A percentile compares a stretch with the other conserved stretches of the same genome.
These are phyloP conservation scores for Saccharomyces pastorianus DNA, from an alignment of 1,139 yeast species.

Conservation along the genomic window DNA sequence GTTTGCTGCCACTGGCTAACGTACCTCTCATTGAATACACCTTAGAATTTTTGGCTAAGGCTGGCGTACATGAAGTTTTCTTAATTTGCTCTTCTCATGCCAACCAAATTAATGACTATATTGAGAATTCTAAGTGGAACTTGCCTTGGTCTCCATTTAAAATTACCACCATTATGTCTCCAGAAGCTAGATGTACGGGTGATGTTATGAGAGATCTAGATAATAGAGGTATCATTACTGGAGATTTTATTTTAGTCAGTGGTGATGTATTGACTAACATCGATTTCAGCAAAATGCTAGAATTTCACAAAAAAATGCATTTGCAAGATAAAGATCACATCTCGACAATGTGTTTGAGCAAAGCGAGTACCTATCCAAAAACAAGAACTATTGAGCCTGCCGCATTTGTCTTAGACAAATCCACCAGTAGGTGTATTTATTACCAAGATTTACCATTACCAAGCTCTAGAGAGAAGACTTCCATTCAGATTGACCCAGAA, in stretches of 20 bases:
- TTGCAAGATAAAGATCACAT: conserved; percentile 79
- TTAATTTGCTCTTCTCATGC: conserved; percentile 88
- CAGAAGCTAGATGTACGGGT: conserved; percentile 87
- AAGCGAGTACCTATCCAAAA: conserved; percentile 80
- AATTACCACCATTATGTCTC: conserved; percentile 69
- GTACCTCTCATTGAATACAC: conserved; percentile 93
- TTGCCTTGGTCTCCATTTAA: conserved; percentile 67
- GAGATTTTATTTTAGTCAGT: conserved; percentile 81
- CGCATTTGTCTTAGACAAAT: conserved; percentile 68
- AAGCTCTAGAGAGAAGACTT: conserved; percentile 42
- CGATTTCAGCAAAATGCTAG: conserved; percentile 66
- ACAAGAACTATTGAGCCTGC: conserved; percentile 80
- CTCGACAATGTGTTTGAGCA: conserved; percentile 85
- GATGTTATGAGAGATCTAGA: conserved; percentile 96
- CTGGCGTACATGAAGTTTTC: conserved; percentile 84
- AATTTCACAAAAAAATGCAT: conserved; percentile 64
- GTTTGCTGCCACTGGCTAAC: conserved; percentile 83
- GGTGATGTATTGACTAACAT: conserved; percentile 94
- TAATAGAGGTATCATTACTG: conserved; percentile 76
- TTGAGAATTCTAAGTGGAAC: conserved; percentile 78
- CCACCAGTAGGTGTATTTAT: conserved; percentile 67
- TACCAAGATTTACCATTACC: conserved; percentile 68
- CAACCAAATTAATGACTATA: conserved; percentile 74
- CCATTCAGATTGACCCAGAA: conserved; percentile 76
- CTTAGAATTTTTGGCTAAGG: conserved; percentile 82